Conservation (phyloP, 495 filamentous ascomycete genomes). For the Schizothecium vesticola region DNA sequence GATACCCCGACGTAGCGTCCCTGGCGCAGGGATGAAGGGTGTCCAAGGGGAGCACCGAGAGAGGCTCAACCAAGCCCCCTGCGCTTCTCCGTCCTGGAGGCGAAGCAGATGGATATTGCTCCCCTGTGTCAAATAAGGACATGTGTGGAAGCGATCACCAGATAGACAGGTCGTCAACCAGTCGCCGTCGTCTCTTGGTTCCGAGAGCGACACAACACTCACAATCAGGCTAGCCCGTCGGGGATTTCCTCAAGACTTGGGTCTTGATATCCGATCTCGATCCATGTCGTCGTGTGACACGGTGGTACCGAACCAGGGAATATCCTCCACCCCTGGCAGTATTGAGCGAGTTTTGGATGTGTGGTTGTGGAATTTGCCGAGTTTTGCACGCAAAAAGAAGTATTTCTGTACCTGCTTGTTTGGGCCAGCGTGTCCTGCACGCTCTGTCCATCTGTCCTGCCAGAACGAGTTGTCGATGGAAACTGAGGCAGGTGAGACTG, state of each 20-base stretch:
- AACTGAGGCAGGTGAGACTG: not conserved
- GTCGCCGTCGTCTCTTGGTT: not conserved
- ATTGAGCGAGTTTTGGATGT: not conserved
- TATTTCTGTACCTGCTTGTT: not conserved
- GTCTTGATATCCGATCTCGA: slow-evolving; percentile 3
- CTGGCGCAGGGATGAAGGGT: slow-evolving; percentile 32
- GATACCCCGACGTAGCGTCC: slow-evolving; percentile 70
- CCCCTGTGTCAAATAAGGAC: not conserved
- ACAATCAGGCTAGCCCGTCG: slow-evolving; percentile 3
- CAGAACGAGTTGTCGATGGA: not conserved
- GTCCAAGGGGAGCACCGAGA: too few species aligned
- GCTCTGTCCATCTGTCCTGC: not conserved
- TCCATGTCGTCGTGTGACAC: slow-evolving; percentile 3
- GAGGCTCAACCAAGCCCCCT: not conserved
- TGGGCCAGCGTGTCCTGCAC: not conserved
- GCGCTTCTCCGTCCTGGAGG: not conserved
- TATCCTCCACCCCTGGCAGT: not conserved
- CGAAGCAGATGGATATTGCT: not conserved
- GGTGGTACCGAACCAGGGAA: not conserved
- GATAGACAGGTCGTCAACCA: not conserved
- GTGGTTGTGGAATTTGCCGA: not conserved
- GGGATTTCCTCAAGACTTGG: slow-evolving; percentile 1
- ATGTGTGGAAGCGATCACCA: not conserved
- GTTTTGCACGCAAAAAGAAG: not conserved
- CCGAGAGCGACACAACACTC: not conserved